These are phyloP conservation scores for Skeletonema grethae DNA, from an alignment of 108 stramenopile species.

Conservation along the genomic window DNA sequence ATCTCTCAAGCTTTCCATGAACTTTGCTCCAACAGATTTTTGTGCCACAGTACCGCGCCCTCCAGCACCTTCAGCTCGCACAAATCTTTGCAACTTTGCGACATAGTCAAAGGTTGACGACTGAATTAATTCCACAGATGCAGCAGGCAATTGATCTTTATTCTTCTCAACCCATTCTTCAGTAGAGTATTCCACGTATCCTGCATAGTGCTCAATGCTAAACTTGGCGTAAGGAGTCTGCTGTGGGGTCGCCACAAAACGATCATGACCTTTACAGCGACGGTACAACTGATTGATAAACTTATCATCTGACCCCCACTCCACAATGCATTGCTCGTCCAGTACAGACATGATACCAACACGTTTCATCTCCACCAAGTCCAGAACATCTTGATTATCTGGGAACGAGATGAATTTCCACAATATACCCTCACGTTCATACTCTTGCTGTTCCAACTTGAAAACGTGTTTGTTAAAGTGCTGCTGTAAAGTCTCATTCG, in stretches of 20 bases:
- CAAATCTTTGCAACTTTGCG: slow-evolving; percentile 40
- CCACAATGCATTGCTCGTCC: slow-evolving; percentile 96
- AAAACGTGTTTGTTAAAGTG: slow-evolving; percentile 93
- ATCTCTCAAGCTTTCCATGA: slow-evolving; percentile 70
- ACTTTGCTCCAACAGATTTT: slow-evolving; percentile 82
- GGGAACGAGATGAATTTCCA: slow-evolving; percentile 88
- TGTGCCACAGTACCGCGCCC: slow-evolving; percentile 62
- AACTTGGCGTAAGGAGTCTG: slow-evolving; percentile 75
- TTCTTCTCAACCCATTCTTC: slow-evolving; percentile 88
- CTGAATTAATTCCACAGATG: slow-evolving; percentile 69
- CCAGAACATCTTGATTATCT: slow-evolving; percentile 92
- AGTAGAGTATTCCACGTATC: slow-evolving; percentile 88
- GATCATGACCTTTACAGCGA: slow-evolving; percentile 62
- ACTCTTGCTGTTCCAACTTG: slow-evolving; percentile 88
- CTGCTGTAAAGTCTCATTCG: slow-evolving; percentile 93
- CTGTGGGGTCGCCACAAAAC: slow-evolving; percentile 57
- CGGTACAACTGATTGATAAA: slow-evolving; percentile 76
- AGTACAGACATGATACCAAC: slow-evolving; percentile 90
- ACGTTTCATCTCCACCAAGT: slow-evolving; percentile 91
- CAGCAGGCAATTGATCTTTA: slow-evolving; percentile 82
- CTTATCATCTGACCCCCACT: slow-evolving; percentile 84
- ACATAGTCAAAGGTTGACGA: slow-evolving; percentile 68
- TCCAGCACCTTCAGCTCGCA: slow-evolving; percentile 62
- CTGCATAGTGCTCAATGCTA: slow-evolving; percentile 95
- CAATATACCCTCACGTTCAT: slow-evolving; percentile 92